phyloP scores from a whole-genome alignment of 768 basidiomycete species.

The Pleurotus ostreatus region DNA sequence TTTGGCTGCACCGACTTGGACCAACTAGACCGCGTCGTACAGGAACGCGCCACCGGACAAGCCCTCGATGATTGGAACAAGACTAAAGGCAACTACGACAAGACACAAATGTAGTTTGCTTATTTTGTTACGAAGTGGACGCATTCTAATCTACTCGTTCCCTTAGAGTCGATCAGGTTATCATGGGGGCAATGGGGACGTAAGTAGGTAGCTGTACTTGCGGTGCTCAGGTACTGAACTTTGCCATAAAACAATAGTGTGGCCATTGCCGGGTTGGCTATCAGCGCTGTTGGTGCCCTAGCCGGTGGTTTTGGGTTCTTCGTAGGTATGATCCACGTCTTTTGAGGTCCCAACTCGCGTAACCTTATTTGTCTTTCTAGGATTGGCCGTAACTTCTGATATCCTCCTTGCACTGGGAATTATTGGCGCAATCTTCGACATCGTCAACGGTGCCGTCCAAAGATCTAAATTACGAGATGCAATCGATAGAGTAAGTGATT shows the following conservation, averaged over 20 bases:
- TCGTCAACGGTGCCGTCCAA: conserved; percentile 11
- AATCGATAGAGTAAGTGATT: conserved; percentile 8
- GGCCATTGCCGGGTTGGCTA: conserved; percentile 10
- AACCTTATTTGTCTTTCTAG: background rate
- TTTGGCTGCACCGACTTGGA: conserved; percentile 12
- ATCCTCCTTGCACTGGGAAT: conserved; percentile 9
- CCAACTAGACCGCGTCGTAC: conserved; percentile 10
- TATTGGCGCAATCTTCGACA: conserved; percentile 11
- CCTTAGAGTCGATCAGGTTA: conserved; percentile 12
- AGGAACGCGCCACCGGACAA: conserved; percentile 10
- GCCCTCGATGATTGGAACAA: conserved; percentile 13
- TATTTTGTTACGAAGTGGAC: background rate
- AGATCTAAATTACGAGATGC: conserved; percentile 11
- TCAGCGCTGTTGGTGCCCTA: conserved; percentile 11
- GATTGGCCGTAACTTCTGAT: conserved; percentile 10
- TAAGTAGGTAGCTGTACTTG: background rate
- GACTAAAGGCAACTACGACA: conserved; percentile 11
- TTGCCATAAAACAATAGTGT: background rate
- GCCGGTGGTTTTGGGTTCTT: conserved; percentile 14
- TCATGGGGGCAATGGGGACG: conserved; percentile 12
- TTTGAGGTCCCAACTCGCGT: background rate
- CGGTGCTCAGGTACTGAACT: background rate
- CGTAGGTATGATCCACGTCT: conserved; percentile 1
- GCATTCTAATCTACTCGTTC: background rate
- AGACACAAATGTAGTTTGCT: conserved; percentile 7